Evolutionary conservation across 805 yeast species (phyloP), one percentile per base, ranked within the genome.

Genomic region (Cyberlindnera mycetangii): DNA sequence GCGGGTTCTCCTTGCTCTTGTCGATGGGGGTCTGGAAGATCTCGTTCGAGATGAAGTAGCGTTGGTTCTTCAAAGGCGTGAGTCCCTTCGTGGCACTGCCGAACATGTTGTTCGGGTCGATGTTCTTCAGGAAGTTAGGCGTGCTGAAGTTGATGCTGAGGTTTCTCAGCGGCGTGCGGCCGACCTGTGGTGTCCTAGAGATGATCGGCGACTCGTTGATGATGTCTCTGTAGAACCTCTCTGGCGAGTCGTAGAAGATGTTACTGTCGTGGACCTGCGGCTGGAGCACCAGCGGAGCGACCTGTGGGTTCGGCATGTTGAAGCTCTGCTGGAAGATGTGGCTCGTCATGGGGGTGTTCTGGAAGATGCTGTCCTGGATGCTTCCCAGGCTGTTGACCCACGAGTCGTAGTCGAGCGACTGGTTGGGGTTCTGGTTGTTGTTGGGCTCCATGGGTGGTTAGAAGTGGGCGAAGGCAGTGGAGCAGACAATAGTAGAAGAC

Each of bases 151-250:
- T 55, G 27, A 50, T 42, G 41, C 45, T 51, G 22, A 53, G 4
- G 25, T 45, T 40, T 32, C 52, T 56, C 44, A 59, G 40, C 3
- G 63, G 63, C 2, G 63, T 57, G 35, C 60, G 53, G 22, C 60
- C 60, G 19, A 47, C 37, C 20, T 50, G 54, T 1, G 60, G 60
- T 1, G 62, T 55, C 28, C 56, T 50, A 3, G 49, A 41, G 14
- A 54, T 32, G 10, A 53, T 48, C 4, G 63, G 62, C 1, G 62
- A 59, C 36, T 56, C 62, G 30, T 58, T 53, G 30, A 58, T 55
- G 36, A 58, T 38, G 21, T 58, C 62, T 27, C 58, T 51, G 37
- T 57, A 59, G 34, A 59, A 57, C 14, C 60, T 39, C 30, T 56
- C 60, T 4, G 63, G 63, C 0, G 63, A 56, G 40, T 59, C 50